Conservation (phyloP, 768 basidiomycete species). For the Cubamyces lactineus region DNA sequence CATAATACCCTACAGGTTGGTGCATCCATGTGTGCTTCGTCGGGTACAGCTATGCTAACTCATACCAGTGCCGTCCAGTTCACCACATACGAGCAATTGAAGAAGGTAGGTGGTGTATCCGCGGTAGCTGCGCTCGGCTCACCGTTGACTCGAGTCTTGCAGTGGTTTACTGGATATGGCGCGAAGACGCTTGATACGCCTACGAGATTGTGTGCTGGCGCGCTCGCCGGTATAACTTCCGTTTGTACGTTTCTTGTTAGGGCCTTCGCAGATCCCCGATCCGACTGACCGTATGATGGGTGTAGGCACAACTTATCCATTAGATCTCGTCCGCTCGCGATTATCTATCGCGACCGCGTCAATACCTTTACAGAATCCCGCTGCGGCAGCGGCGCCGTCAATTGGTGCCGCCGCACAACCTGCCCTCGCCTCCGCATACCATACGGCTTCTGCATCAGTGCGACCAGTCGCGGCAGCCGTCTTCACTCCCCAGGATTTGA, state of each 20-base stretch:
- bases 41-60: slow-evolving; percentile 3
- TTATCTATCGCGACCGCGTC: slow-evolving; percentile 94
- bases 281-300: slow-evolving; percentile 4
- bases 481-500: slow-evolving; percentile 58
- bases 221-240: slow-evolving; percentile 90
- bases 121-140: slow-evolving; percentile 10
- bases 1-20: slow-evolving; percentile 80
- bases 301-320: slow-evolving; percentile 83
- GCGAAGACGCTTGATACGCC: slow-evolving; percentile 84
- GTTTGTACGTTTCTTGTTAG: slow-evolving; percentile 66
- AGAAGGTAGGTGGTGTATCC: slow-evolving; percentile 59
- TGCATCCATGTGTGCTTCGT: neutral
- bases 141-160: slow-evolving; percentile 23
- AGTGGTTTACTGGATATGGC: slow-evolving; percentile 76
- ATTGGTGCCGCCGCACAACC: slow-evolving; percentile 35
- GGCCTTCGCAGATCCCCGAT: neutral
- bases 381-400: slow-evolving; percentile 33
- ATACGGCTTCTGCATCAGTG: slow-evolving; percentile 43
- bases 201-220: slow-evolving; percentile 82
- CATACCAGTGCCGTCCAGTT: slow-evolving; percentile 75
- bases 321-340: slow-evolving; percentile 92
- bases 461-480: slow-evolving; percentile 34
- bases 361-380: slow-evolving; percentile 40
- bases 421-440: slow-evolving; percentile 55
- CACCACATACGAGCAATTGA: slow-evolving; percentile 88